Conservation (phyloP, 495 filamentous ascomycete genomes). For the Chaetomium cochliodes region DNA sequence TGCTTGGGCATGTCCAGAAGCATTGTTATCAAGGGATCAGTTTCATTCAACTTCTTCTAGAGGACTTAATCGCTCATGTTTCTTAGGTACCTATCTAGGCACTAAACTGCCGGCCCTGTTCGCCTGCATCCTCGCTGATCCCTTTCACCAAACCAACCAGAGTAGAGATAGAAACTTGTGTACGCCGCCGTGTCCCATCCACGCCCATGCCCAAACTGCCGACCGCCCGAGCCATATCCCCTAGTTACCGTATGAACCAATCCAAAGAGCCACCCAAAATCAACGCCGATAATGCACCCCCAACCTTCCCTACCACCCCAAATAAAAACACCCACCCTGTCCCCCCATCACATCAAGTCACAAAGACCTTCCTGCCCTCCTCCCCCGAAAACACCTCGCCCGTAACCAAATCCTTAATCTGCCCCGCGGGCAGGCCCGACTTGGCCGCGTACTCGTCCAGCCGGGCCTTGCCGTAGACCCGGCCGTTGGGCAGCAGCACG, state of each 20-base stretch:
- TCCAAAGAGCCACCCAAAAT: neutral
- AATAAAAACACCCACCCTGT: neutral
- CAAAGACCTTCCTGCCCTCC: slow-evolving; percentile 84
- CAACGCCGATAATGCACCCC: neutral
- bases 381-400: slow-evolving; percentile 60
- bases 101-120: neutral
- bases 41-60: neutral
- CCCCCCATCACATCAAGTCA: too few relatives aligned
- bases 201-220: neutral
- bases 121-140: neutral
- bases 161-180: neutral
- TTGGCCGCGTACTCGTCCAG: slow-evolving; percentile 76
- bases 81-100: neutral
- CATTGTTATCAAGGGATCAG: neutral
- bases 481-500: slow-evolving; percentile 80
- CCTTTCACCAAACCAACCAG: neutral
- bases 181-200: neutral
- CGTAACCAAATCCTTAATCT: slow-evolving; percentile 80
- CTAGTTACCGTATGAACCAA: neutral
- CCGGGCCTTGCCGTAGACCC: slow-evolving; percentile 76
- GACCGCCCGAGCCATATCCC: neutral
- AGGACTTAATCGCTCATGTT: neutral
- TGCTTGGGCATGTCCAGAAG: neutral
- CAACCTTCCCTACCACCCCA: neutral
- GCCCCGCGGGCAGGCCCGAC: slow-evolving; percentile 57